Base-by-base conservation (phyloP, 768 basidiomycete genomes). In the Gloeostereum incarnatum region DNA sequence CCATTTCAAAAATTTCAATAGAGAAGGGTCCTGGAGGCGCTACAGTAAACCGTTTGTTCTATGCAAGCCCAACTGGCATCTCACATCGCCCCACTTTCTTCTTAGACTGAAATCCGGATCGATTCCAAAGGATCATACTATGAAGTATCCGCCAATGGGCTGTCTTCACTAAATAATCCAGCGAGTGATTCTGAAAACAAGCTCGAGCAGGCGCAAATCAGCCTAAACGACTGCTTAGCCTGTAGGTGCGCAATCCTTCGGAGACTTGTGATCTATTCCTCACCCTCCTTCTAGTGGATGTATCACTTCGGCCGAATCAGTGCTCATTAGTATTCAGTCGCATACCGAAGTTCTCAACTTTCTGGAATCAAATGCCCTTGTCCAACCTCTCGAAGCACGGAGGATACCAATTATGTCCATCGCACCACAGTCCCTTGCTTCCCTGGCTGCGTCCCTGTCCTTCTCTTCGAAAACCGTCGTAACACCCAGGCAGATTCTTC, bases 271-370 rank as follows among this genome's bases (percentile, higher is more conserved):
- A 18, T 29, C 10, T 5, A 18, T 24, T 29, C 38, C 17, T 32
- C 33, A 35, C 34, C 26, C 31, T 16, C 13, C 19, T 36, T 41
- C 20, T 47, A 96, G 94, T 43, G 96, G 96, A 2, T 99, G 96
- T 53, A 97, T 99, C 50, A 99, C 96, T 3, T 97, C 94, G 26
- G 94, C 94, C 17, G 94, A 99, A 66, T 94, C 91, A 14, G 81
- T 98, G 32, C 73, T 99, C 43, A 96, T 99, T 53, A 92, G 92
- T 9, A 70, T 96, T 25, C 94, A 99, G 57, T 94, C 91, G 5
- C 93, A 97, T 51, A 75, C 75, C 11, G 93, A 99, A 58, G 93
- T 98, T 3, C 73, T 94, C 33, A 72, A 73, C 34, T 83, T 90
- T 49, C 69, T 97, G 10, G 59, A 68, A 26, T 58, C 64, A 17